Evolutionary conservation across 768 basidiomycete species (phyloP).

Genomic region (Kondoa subrosea): DNA sequence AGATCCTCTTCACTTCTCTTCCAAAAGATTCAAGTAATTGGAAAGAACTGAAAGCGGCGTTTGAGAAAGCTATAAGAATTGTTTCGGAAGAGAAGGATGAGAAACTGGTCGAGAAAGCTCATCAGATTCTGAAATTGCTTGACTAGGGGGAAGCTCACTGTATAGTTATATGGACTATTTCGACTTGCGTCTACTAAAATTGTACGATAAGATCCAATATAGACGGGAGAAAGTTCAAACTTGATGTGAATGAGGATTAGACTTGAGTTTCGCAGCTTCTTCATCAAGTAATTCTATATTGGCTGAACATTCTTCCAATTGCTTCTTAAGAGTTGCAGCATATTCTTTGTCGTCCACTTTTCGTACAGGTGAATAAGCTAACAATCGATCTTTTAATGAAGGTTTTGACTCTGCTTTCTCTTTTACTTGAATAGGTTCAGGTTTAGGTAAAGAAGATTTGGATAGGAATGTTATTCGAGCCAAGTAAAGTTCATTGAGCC

Average conservation of each 20-base stretch:
- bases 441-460: neutral
- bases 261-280: neutral
- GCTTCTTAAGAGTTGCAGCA: conserved; percentile 5
- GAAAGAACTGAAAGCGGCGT: neutral
- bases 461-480: conserved; percentile 16
- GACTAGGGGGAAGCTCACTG: no score
- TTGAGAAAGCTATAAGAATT: neutral
- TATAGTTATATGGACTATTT: no score
- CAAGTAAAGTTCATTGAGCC: conserved; percentile 23
- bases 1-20: neutral
- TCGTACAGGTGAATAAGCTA: conserved; percentile 12
- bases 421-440: neutral
- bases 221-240: no score
- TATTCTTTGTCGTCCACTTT: conserved; percentile 16
- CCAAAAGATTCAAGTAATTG: neutral
- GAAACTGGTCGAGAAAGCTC: no score
- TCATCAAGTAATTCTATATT: neutral
- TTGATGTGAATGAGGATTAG: neutral
- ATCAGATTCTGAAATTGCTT: no score
- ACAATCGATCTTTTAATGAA: neutral
- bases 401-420: no score
- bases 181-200: no score
- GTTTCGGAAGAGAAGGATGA: no score
- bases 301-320: neutral
- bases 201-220: no score